These are phyloP conservation scores for Apiotrichum brassicae DNA, from an alignment of 1,284 basidiomycete genomes.

Conservation along the genomic window DNA sequence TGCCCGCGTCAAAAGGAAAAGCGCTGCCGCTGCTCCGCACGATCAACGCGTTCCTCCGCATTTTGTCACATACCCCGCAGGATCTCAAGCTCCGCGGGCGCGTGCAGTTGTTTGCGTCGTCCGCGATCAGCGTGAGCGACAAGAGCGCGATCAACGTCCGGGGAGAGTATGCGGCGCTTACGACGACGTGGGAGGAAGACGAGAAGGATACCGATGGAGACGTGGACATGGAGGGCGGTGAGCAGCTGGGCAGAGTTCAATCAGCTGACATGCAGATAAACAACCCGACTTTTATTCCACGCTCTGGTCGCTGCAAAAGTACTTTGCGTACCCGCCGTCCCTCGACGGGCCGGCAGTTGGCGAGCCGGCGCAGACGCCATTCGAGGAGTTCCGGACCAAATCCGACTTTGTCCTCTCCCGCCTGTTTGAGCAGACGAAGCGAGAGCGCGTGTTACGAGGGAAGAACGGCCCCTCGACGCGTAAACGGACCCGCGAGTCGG, in stretches of 20 bases:
- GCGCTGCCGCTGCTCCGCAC: conserved; percentile 38
- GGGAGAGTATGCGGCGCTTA: conserved; percentile 36
- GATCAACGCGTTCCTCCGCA: conserved; percentile 41
- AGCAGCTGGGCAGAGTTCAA: neutral
- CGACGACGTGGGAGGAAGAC: conserved; percentile 36
- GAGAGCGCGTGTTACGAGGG: conserved; percentile 28
- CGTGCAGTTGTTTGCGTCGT: conserved; percentile 39
- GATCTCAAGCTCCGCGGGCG: conserved; percentile 40
- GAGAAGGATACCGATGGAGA: conserved; percentile 16
- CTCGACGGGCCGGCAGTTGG: conserved; percentile 32
- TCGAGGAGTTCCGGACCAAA: conserved; percentile 34
- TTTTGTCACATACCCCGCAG: conserved; percentile 34
- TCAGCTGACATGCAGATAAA: neutral
- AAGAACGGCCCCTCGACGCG: conserved; percentile 22
- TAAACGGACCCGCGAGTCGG: conserved; percentile 26
- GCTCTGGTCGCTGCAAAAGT: conserved; percentile 44
- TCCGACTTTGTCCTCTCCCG: conserved; percentile 37
- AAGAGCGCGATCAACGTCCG: conserved; percentile 43
- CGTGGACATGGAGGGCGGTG: conserved; percentile 2
- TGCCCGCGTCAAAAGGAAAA: conserved; percentile 42
- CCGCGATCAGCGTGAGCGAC: conserved; percentile 38
- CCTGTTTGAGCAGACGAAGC: conserved; percentile 35
- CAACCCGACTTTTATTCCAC: conserved; percentile 41
- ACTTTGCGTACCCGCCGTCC: conserved; percentile 40
- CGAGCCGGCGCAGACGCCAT: conserved; percentile 23